A percentile compares a stretch with the other conserved stretches of the same genome.
Evolutionary conservation across 768 basidiomycete genomes (phyloP).

Genomic region (Amanita jacksonii): DNA sequence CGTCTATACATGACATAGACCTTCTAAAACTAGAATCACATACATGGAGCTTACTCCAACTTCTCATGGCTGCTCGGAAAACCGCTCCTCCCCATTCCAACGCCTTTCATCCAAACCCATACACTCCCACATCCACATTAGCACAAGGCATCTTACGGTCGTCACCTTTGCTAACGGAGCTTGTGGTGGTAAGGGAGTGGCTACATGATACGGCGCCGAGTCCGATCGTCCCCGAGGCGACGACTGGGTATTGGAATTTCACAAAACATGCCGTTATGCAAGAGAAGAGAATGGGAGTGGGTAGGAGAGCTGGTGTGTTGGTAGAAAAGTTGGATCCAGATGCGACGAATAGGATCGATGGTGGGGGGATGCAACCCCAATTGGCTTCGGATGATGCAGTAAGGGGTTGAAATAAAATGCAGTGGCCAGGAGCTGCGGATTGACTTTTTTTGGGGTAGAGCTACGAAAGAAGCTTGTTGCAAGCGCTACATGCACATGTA

Average conservation of each 20-base stretch:
- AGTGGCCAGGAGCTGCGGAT: background rate
- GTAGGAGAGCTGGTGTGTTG: conserved; percentile 25
- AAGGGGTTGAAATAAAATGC: conserved; percentile 18
- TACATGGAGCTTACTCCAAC: conserved; percentile 77
- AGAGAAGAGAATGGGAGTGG: conserved; percentile 40
- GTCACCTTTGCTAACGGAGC: conserved; percentile 62
- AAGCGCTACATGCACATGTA: conserved; percentile 73
- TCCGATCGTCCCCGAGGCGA: conserved; percentile 58
- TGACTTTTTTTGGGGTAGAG: conserved; percentile 50
- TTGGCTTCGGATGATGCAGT: conserved; percentile 77
- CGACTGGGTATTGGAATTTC: conserved; percentile 77
- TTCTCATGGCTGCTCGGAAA: conserved; percentile 69
- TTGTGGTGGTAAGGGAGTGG: conserved; percentile 83
- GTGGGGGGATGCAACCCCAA: conserved; percentile 36
- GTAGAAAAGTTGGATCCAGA: conserved; percentile 78
- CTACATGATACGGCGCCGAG: conserved; percentile 65
- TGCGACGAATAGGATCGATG: conserved; percentile 44
- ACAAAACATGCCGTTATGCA: conserved; percentile 72
- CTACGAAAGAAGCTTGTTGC: conserved; percentile 70
- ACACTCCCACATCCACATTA: conserved; percentile 69
- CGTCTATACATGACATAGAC: conserved; percentile 25
- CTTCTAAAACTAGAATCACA: conserved; percentile 63
- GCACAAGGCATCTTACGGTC: conserved; percentile 64
- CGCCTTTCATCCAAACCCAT: conserved; percentile 54
- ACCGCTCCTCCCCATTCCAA: conserved; percentile 32